These are phyloP conservation scores for Penicillium ucsense DNA, from an alignment of 495 filamentous ascomycete genomes.

Conservation along the genomic window DNA sequence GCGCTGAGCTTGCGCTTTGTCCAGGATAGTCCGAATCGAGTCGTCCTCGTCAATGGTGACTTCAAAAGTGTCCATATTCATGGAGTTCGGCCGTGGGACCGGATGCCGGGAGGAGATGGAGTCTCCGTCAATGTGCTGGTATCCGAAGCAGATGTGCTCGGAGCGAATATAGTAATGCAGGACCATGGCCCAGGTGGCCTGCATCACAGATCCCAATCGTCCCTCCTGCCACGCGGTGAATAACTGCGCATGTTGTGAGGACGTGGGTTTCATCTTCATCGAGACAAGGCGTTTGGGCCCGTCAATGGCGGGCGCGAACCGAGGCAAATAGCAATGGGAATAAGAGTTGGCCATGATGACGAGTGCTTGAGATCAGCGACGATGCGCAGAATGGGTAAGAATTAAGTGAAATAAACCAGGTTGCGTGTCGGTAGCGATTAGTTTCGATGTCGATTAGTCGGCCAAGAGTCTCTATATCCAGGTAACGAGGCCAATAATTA, in stretches of 20 bases:
- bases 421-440: too few relatives aligned
- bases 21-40: conserved; percentile 21
- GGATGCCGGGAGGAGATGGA: conserved; percentile 6
- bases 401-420: too few relatives aligned
- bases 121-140: conserved; percentile 26
- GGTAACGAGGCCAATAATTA: too few relatives aligned
- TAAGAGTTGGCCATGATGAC: conserved; percentile 24
- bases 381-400: too few relatives aligned
- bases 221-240: conserved; percentile 26
- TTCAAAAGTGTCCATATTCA: conserved; percentile 12
- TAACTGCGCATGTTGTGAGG: conserved; percentile 23
- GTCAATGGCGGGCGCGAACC: conserved; percentile 21
- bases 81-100: conserved; percentile 12
- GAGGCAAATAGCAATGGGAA: conserved; percentile 28
- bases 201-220: conserved; percentile 25
- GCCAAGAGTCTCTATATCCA: too few relatives aligned
- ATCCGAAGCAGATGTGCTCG: conserved; percentile 49
- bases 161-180: conserved; percentile 44
- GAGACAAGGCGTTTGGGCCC: conserved; percentile 28
- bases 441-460: too few relatives aligned
- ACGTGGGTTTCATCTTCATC: conserved; percentile 25
- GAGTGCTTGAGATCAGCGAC: background rate
- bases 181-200: conserved; percentile 46
- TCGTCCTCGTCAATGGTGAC: conserved; percentile 25
- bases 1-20: conserved; percentile 14